A percentile compares a stretch with the other conserved stretches of the same genome.
phyloP scores from a whole-genome alignment of 495 filamentous ascomycete genomes.

The Elaphomyces granulatus region DNA sequence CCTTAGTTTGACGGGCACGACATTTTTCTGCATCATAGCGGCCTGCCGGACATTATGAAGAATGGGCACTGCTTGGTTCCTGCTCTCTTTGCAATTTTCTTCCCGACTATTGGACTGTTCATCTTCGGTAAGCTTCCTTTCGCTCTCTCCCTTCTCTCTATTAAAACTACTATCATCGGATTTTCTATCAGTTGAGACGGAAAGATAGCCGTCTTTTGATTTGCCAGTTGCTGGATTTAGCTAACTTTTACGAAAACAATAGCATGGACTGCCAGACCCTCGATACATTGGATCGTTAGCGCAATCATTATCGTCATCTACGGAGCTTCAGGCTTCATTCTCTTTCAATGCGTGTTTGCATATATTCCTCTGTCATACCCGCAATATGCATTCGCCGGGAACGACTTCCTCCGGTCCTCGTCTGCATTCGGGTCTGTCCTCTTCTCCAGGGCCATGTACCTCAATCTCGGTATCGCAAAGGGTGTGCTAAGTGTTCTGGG shows the following conservation, averaged over 20 bases:
- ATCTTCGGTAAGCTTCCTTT: no score
- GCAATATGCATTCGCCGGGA: slow-evolving; percentile 43
- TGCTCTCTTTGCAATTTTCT: slow-evolving; percentile 38
- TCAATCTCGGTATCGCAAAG: slow-evolving; percentile 40
- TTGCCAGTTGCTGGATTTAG: no score
- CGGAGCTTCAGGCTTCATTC: slow-evolving; percentile 27
- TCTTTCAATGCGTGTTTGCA: slow-evolving; percentile 45
- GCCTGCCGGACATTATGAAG: slow-evolving; percentile 34
- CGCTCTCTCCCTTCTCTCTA: background rate
- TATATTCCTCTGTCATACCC: slow-evolving; percentile 45
- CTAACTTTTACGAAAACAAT: no score
- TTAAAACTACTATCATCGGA: no score
- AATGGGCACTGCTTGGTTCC: slow-evolving; percentile 38
- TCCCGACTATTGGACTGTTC: slow-evolving; percentile 9
- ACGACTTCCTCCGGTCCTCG: slow-evolving; percentile 30
- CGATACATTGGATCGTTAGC: slow-evolving; percentile 42
- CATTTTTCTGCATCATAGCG: slow-evolving; percentile 41
- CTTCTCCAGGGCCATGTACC: slow-evolving; percentile 42
- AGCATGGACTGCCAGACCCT: slow-evolving; percentile 39
- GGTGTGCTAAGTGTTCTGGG: slow-evolving; percentile 41
- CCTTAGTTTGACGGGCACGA: slow-evolving; percentile 49
- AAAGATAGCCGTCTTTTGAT: no score
- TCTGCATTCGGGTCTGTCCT: slow-evolving; percentile 42
- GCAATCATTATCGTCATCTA: slow-evolving; percentile 39
- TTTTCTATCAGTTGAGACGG: no score